These are phyloP conservation scores for Clathrospora elynae DNA, from an alignment of 2,329 filamentous ascomycete genomes.

Conservation along the genomic window DNA sequence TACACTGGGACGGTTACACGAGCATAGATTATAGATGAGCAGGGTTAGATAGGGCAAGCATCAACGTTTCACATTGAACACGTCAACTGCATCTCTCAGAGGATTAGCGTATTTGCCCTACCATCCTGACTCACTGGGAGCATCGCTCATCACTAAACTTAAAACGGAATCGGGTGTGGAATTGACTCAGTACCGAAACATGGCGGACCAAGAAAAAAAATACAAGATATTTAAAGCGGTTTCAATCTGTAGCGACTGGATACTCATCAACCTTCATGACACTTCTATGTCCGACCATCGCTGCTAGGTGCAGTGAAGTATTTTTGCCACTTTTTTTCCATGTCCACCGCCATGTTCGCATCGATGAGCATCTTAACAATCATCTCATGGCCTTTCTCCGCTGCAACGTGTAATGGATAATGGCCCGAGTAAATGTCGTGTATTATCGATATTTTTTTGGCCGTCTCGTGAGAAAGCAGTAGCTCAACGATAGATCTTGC, in stretches of 20 bases:
- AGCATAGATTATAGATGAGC: not conserved
- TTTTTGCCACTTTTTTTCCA: not conserved
- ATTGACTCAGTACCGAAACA: no score
- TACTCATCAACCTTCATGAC: not conserved
- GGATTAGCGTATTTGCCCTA: no score
- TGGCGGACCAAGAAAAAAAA: no score
- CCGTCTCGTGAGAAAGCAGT: not conserved
- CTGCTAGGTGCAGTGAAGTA: not conserved
- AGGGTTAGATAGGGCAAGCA: not conserved
- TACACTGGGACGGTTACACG: constrained; percentile 3
- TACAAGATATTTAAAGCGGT: no score
- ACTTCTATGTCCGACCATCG: not conserved
- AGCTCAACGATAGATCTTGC: not conserved
- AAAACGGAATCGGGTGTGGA: no score
- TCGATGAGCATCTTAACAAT: not conserved
- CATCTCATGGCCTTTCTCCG: not conserved
- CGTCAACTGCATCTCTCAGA: not conserved
- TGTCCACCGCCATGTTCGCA: not conserved
- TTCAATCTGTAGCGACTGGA: not conserved
- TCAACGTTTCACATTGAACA: not conserved
- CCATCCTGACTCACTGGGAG: no score
- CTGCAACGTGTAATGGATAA: not conserved
- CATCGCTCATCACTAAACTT: no score
- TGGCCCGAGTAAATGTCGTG: not conserved
- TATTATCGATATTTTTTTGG: not conserved